Conservation (phyloP, 805 yeast species). For the Wickerhamomyces sydowiorum region DNA sequence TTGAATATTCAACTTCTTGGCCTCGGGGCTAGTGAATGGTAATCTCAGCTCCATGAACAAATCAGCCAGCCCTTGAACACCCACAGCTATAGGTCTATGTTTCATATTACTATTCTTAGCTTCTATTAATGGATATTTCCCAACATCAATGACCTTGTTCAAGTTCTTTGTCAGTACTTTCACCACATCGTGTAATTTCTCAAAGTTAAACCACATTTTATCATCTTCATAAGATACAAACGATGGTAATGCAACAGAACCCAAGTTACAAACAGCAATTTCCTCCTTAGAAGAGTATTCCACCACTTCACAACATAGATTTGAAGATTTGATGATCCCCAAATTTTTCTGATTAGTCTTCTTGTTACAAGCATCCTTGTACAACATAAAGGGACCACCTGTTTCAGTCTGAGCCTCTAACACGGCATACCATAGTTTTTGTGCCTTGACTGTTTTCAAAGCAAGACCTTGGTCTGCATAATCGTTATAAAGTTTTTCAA, state of each 20-base stretch:
- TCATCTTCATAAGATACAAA: conserved; percentile 51
- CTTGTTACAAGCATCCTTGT: conserved; percentile 85
- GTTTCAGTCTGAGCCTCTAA: conserved; percentile 94
- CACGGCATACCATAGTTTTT: conserved; percentile 85
- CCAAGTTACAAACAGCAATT: conserved; percentile 93
- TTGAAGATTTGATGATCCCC: conserved; percentile 90
- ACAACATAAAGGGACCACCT: conserved; percentile 92
- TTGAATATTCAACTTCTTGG: conserved; percentile 65
- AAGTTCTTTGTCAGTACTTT: conserved; percentile 74
- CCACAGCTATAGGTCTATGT: conserved; percentile 89
- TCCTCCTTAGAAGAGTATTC: conserved; percentile 89
- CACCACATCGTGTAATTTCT: conserved; percentile 65
- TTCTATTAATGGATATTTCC: conserved; percentile 72
- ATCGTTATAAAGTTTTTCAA: conserved; percentile 59
- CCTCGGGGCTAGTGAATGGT: conserved; percentile 79
- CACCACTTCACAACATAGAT: conserved; percentile 90
- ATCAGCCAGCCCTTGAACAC: conserved; percentile 95
- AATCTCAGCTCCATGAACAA: conserved; percentile 69
- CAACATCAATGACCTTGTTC: conserved; percentile 76
- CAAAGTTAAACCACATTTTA: conserved; percentile 59
- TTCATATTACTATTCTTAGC: conserved; percentile 69
- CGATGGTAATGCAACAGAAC: conserved; percentile 83
- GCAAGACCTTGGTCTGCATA: conserved; percentile 73
- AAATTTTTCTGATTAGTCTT: conserved; percentile 90
- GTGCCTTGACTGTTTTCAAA: conserved; percentile 71